Base-by-base conservation (phyloP, 306 rosid species). In the Lathyrus aphaca region DNA sequence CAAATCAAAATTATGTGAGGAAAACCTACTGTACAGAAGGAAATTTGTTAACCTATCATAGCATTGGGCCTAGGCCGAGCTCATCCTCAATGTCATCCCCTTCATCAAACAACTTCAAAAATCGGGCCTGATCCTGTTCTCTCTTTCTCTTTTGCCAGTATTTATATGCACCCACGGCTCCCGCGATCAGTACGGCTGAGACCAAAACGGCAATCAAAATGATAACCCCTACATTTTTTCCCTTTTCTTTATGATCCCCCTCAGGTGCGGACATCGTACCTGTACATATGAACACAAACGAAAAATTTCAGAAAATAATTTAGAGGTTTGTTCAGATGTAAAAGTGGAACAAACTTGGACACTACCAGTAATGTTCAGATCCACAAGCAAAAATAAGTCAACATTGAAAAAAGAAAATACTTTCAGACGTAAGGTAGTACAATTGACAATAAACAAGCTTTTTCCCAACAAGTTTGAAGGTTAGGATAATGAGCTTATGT, bases 51-150 rank as follows among this genome's bases (percentile, higher is more conserved):
- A 71, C 23, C 51, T 62, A 75, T 87, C 89, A 88, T 53, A 85
- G 42, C 14, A 87, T 72, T 72, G 54, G 83, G 67, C 79, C 91
- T 50, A 94, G 89, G 62, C 85, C 91, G 42, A 94, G 82, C 80
- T 88, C 99, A 75, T 94, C 97, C 50, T 94, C 99, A 23, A 91
- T 75, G 67, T 91, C 97, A 65, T 94, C 97, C 19, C 81, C 94
- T 0, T 91, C 99, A 74, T 94, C 96, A 82, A 94, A 94, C 54
- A 94, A 82, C 84, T 91, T 91, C 55, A 91, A 37, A 75, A 94
- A 94, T 78, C 97, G 84, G 79, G 96, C 95, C 72, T 94, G 99
- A 72, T 94, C 99, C 42, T 87, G 89, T 71, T 84, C 59, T 58
- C 99, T 89, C 77, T 78, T 87, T 86, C 60, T 88, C 86, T 91